These are phyloP conservation scores for Mitragyna speciosa DNA, from an alignment of 257 asterid genomes.

Conservation along the genomic window DNA sequence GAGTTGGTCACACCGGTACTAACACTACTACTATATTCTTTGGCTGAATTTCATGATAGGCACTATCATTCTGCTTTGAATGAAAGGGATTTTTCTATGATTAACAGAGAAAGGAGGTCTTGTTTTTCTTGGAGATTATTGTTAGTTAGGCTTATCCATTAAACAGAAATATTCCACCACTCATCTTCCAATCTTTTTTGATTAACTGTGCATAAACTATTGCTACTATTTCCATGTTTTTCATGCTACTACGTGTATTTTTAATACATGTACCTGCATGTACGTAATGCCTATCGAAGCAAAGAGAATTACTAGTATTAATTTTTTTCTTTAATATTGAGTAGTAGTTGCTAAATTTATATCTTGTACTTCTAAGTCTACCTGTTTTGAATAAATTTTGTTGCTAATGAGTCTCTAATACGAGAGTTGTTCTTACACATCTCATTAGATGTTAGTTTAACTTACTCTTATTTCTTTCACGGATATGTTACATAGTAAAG, in stretches of 20 bases:
- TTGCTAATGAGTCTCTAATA: background rate
- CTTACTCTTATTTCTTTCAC: background rate
- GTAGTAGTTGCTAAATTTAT: too few species aligned
- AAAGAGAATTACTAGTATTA: too few species aligned
- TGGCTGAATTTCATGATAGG: conserved; percentile 39
- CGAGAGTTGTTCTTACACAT: background rate
- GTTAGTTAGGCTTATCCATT: conserved; percentile 12
- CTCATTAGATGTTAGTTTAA: background rate
- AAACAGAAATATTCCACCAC: background rate
- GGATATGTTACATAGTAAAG: too few species aligned
- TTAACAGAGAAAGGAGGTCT: conserved; percentile 17
- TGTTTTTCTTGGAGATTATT: conserved; percentile 6
- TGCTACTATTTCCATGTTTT: background rate
- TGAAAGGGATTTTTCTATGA: conserved; percentile 30
- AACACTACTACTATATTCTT: conserved; percentile 28
- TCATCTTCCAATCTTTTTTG: background rate
- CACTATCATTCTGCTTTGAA: conserved; percentile 30
- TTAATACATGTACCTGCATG: too few species aligned
- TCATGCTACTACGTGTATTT: background rate
- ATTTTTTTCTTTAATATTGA: too few species aligned
- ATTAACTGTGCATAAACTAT: background rate
- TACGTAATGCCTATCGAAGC: too few species aligned
- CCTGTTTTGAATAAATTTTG: too few species aligned
- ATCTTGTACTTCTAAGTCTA: too few species aligned
- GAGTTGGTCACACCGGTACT: conserved; percentile 4